Conservation (phyloP, 768 basidiomycete genomes). For the Leccinum uliginosum region DNA sequence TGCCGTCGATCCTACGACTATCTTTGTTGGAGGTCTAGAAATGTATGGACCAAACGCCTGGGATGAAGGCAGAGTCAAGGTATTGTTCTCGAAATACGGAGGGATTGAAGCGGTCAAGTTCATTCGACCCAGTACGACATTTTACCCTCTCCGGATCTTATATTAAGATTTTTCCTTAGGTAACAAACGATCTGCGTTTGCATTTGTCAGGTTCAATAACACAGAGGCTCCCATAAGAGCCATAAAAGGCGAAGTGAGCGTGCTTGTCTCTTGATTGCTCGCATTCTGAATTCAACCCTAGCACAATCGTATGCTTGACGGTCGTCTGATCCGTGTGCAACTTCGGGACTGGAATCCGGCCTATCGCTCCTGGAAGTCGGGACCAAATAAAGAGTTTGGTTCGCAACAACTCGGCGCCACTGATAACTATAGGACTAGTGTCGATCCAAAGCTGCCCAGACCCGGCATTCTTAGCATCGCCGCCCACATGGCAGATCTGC, state of each 20-base stretch:
- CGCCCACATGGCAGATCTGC: conserved; percentile 9
- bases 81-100: conserved; percentile 61
- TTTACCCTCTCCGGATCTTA: background rate
- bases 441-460: conserved; percentile 11
- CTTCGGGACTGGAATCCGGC: conserved; percentile 63
- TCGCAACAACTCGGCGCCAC: conserved; percentile 16
- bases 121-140: conserved; percentile 55
- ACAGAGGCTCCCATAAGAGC: conserved; percentile 64
- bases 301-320: conserved; percentile 68
- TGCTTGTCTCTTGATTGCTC: background rate
- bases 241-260: conserved; percentile 54
- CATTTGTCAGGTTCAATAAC: conserved; percentile 70
- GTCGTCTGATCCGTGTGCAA: conserved; percentile 72
- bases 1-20: conserved; percentile 58
- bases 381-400: conserved; percentile 36
- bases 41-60: conserved; percentile 59
- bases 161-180: conserved; percentile 33
- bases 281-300: conserved; percentile 25
- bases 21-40: conserved; percentile 77
- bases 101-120: conserved; percentile 62
- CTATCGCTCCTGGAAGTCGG: conserved; percentile 39
- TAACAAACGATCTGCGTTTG: conserved; percentile 66
- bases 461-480: conserved; percentile 7
- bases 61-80: conserved; percentile 60
- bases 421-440: conserved; percentile 9